These are phyloP conservation scores for Sporobolomyces phaffii DNA, from an alignment of 768 basidiomycete genomes.

Conservation along the genomic window DNA sequence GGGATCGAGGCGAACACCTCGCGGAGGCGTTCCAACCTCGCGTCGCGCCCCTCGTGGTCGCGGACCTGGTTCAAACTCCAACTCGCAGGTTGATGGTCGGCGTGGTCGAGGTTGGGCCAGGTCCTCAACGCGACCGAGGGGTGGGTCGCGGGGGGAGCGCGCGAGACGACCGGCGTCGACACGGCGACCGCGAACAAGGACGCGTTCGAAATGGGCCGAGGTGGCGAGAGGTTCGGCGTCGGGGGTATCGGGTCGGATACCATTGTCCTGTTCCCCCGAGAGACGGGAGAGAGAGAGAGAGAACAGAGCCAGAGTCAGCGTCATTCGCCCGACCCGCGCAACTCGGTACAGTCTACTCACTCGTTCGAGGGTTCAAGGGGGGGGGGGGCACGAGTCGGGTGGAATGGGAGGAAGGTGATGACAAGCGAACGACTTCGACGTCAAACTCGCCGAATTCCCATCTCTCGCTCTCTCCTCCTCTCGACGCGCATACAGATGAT, in stretches of 20 bases:
- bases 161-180: neutral
- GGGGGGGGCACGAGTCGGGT: no score
- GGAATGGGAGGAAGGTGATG: no score
- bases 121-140: no score
- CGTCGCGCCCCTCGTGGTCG: neutral
- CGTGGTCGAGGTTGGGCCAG: neutral
- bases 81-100: neutral
- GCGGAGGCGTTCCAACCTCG: neutral
- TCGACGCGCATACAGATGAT: neutral
- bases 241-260: slow-evolving; percentile 9
- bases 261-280: neutral
- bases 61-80: neutral
- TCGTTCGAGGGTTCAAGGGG: no score
- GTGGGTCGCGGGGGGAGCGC: no score
- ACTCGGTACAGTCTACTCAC: no score
- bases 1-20: slow-evolving; percentile 9
- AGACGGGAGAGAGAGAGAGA: neutral
- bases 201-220: neutral
- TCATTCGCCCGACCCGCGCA: no score
- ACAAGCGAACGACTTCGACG: no score
- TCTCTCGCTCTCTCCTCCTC: neutral
- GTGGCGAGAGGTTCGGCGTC: neutral
- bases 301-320: neutral
- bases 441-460: no score
- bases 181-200: slow-evolving; percentile 11